Base-by-base conservation (phyloP, 2,329 filamentous ascomycete genomes). In the Colletotrichum chlorophyti region DNA sequence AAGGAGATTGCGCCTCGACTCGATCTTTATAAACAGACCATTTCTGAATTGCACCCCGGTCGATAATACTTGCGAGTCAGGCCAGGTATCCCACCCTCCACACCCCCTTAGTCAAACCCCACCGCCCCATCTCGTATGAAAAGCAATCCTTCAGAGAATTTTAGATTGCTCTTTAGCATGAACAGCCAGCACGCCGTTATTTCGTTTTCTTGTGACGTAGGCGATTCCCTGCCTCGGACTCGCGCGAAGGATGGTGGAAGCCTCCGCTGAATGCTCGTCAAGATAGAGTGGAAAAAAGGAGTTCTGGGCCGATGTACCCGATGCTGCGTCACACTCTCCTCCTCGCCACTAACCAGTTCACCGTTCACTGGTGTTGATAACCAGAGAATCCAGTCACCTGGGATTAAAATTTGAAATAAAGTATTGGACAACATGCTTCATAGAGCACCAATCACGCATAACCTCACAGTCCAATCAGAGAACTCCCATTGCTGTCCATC, bases 61-160 rank as follows among this genome's bases (percentile, higher is more conserved):
- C 50, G 43, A 48, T 40, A 32, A 23, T 17, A n/a, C 40, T 42
- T 27, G 15, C 50, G 55, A 59, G 55, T 59, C 50, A 59, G 55
- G 43, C 35, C 27, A 31, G n/a, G 17, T 37, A 15, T 35, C 51
- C 34, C 21, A 35, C 40, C 32, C 27, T 38, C 53, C 47, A 21
- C 47, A 29, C 15, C 51, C 38, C 38, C 37, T 43, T 31, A 32
- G 27, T 52, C 17, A 12, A 15, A 53, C 54, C 43, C 55, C 55
- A 54, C 55, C 19, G 55, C 55, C 49, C 55, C 55, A 59, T 59
- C 55, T 59, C 55, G 55, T 59, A 59, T 59, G 55, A 24, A 43
- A 55, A 49, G 27, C 55, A 42, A 43, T 23, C 24, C 26, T 55
- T 34, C 37, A 48, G 37, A 49, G 50, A 55, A 59, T 34, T 49